Conservation (phyloP, 139 green algal genomes). For the Micractinium sp. region DNA sequence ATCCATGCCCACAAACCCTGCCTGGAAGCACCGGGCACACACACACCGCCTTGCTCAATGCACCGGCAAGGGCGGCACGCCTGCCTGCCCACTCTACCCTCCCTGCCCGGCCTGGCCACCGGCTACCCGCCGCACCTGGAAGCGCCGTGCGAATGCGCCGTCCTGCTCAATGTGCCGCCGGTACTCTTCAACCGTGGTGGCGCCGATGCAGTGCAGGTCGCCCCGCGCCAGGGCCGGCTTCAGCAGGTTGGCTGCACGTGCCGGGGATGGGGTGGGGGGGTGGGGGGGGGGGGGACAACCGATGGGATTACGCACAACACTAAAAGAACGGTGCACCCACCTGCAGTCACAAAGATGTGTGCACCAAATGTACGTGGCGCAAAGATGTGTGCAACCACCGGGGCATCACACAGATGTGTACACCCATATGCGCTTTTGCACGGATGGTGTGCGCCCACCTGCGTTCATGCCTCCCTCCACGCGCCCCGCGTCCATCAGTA, state of each 20-base stretch:
- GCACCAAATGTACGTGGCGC: too few relatives aligned
- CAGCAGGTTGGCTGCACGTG: conserved; percentile 77
- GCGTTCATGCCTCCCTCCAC: conserved; percentile 40
- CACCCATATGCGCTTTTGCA: too few relatives aligned
- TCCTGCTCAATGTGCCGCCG: conserved; percentile 90
- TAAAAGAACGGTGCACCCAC: too few relatives aligned
- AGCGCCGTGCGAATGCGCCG: conserved; percentile 83
- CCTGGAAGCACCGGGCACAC: too few relatives aligned
- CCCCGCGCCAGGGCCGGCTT: conserved; percentile 85
- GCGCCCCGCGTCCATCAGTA: conserved; percentile 53
- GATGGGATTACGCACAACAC: too few relatives aligned
- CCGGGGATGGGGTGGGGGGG: background rate
- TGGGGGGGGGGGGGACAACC: background rate
- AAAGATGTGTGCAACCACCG: too few relatives aligned
- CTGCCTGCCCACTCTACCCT: background rate
- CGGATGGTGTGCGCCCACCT: background rate
- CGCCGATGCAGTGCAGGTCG: conserved; percentile 80
- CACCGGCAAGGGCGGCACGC: background rate
- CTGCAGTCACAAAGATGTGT: too few relatives aligned
- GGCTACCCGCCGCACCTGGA: conserved; percentile 60
- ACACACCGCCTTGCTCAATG: too few relatives aligned
- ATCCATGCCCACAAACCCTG: too few relatives aligned
- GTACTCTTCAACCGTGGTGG: conserved; percentile 93
- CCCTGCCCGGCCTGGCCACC: too few relatives aligned
- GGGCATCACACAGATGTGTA: too few relatives aligned